These are phyloP conservation scores for Thuidium tamariscinum DNA, from an alignment of 225 moss, liverwort and hornwort genomes.

Conservation along the genomic window DNA sequence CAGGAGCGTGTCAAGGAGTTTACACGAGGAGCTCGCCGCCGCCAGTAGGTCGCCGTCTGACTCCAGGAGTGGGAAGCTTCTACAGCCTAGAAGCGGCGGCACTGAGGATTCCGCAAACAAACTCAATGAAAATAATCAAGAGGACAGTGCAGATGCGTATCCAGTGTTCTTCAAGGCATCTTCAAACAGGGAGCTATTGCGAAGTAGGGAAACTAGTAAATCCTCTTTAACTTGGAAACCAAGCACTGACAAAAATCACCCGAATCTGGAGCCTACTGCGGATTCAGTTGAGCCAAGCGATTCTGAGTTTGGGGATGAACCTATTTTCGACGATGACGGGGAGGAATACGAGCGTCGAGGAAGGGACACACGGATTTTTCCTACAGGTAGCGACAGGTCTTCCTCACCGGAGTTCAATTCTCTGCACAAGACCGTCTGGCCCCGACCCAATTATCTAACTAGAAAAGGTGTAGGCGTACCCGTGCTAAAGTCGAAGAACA, in stretches of 20 bases:
- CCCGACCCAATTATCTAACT: not conserved
- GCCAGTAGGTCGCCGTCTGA: not conserved
- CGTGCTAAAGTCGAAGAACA: not conserved
- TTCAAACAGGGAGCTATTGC: not conserved
- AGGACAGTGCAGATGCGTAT: not conserved
- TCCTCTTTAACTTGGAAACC: conserved; percentile 9
- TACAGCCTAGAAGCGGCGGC: not conserved
- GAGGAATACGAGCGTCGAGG: not conserved
- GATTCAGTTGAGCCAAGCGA: not conserved
- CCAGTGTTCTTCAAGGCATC: not conserved
- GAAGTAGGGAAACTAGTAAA: not conserved
- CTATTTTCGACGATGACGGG: not conserved
- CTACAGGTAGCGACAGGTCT: not conserved
- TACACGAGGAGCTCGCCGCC: not conserved
- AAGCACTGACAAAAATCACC: not conserved
- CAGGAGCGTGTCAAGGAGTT: conserved; percentile 9
- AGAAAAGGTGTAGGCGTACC: not conserved
- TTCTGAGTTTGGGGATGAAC: not conserved
- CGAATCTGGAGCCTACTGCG: not conserved
- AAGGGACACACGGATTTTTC: not conserved
- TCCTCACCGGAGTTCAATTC: conserved; percentile 4
- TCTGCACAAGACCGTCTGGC: not conserved
- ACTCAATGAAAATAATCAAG: not conserved
- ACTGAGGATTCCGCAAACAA: not conserved
- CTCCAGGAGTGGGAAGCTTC: not conserved